A percentile compares a stretch with the other conserved stretches of the same genome.
phyloP scores from a whole-genome alignment of 345 rosid species.

The Populus euphratica region DNA sequence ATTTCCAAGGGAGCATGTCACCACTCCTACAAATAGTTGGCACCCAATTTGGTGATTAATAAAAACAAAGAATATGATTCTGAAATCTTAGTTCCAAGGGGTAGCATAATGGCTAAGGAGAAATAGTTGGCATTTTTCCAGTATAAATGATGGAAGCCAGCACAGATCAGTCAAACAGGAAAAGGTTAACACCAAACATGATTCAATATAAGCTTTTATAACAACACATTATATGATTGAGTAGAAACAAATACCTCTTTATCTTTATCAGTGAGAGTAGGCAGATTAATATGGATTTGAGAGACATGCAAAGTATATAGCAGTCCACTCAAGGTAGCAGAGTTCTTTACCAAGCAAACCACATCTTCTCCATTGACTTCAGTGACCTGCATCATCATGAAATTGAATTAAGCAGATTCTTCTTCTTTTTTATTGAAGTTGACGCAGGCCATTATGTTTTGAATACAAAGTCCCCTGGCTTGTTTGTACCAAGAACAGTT shows the following conservation, averaged over 20 bases:
- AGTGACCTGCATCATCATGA: conserved; percentile 38
- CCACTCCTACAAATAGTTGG: not conserved
- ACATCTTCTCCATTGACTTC: conserved; percentile 61
- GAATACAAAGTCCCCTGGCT: not conserved
- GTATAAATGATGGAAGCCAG: not conserved
- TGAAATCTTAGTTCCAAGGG: not conserved
- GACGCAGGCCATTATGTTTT: not conserved
- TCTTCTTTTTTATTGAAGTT: not conserved
- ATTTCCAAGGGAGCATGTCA: not conserved
- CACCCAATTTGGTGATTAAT: not conserved
- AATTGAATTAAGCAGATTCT: conserved; percentile 3
- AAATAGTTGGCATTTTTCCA: not conserved
- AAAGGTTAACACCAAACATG: not conserved
- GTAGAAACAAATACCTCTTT: conserved; percentile 40
- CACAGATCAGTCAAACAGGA: not conserved
- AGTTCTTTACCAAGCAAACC: conserved; percentile 59
- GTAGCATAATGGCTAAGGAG: not conserved
- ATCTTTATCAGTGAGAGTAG: conserved; percentile 59
- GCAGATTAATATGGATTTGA: conserved; percentile 57
- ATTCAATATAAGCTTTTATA: not conserved
- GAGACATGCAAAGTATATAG: conserved; percentile 68
- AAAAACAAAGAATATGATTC: not conserved
- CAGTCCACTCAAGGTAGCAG: conserved; percentile 52
- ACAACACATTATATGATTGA: not conserved
- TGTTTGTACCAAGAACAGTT: not conserved